phyloP scores from a whole-genome alignment of 2,329 filamentous ascomycete species.

The Penicillium janthinellum region DNA sequence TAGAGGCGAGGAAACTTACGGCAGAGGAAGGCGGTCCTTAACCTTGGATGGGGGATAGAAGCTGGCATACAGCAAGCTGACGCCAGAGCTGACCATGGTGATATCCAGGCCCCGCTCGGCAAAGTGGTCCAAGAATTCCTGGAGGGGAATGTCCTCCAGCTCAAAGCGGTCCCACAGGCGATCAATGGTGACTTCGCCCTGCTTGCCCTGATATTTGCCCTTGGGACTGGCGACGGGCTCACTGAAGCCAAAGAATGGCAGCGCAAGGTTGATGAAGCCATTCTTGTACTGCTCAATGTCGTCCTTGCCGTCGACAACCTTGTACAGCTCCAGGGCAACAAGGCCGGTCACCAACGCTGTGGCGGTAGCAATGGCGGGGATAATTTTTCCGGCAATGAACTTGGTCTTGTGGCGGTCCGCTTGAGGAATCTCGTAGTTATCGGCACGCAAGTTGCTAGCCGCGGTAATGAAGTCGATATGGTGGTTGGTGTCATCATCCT shows the following conservation, averaged over 20 bases:
- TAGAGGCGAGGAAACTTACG: constrained; percentile 51
- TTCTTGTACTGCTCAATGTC: constrained; percentile 99
- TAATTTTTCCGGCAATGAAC: constrained; percentile 99
- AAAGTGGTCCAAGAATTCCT: constrained; percentile 81
- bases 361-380: constrained; percentile 95
- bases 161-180: constrained; percentile 99
- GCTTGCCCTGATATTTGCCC: constrained; percentile 79
- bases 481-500: constrained; percentile 96
- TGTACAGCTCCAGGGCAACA: constrained; percentile 90
- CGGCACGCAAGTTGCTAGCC: constrained; percentile 90
- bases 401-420: constrained; percentile 98
- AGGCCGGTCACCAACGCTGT: constrained; percentile 94
- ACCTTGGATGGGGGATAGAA: constrained; percentile 85
- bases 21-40: constrained; percentile 76
- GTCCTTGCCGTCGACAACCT: constrained; percentile 93
- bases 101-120: constrained; percentile 77
- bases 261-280: constrained; percentile 91
- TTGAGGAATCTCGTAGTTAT: constrained; percentile 95
- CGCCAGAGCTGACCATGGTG: constrained; percentile 95
- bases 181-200: constrained; percentile 79
- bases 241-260: constrained; percentile 98
- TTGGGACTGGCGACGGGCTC: constrained; percentile 94
- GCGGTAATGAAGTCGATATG: constrained; percentile 99
- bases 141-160: constrained; percentile 79
- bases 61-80: constrained; percentile 88